Evolutionary conservation across 352 stramenopile genomes (phyloP).

Genomic region (Globisporangium solare): DNA sequence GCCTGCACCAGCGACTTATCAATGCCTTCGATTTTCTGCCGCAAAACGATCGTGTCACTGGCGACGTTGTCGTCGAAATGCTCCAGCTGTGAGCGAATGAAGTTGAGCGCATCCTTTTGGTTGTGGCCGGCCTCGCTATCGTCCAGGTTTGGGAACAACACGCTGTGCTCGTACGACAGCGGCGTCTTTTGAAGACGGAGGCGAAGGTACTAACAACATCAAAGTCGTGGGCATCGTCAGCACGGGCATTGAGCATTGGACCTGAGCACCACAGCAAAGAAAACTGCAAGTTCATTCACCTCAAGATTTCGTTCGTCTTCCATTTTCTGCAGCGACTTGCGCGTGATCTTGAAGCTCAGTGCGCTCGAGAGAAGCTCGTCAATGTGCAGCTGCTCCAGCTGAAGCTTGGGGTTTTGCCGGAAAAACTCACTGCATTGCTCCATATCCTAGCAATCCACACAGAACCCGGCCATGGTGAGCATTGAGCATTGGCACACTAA

Average conservation of each 20-base stretch:
- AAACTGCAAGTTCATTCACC: slow-evolving; percentile 21
- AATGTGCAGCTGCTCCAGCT: slow-evolving; percentile 31
- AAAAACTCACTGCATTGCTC: slow-evolving; percentile 73
- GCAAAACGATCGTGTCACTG: slow-evolving; percentile 63
- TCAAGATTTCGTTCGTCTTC: slow-evolving; percentile 69
- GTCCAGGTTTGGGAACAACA: slow-evolving; percentile 71
- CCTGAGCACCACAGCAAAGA: neutral
- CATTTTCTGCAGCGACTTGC: slow-evolving; percentile 43
- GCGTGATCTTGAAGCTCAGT: slow-evolving; percentile 65
- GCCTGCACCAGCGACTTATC: slow-evolving; percentile 52
- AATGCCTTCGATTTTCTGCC: slow-evolving; percentile 71
- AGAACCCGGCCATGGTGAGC: neutral
- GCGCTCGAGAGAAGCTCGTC: slow-evolving; percentile 39
- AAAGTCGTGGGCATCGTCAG: neutral
- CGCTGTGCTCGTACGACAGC: slow-evolving; percentile 52
- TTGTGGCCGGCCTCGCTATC: slow-evolving; percentile 27
- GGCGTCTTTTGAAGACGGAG: slow-evolving; percentile 59
- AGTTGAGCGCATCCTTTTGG: slow-evolving; percentile 38
- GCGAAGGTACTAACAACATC: slow-evolving; percentile 53
- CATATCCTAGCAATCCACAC: slow-evolving; percentile 41
- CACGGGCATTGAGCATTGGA: too few relatives aligned
- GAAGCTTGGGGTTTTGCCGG: slow-evolving; percentile 48
- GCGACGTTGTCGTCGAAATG: slow-evolving; percentile 63
- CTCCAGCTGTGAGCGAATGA: slow-evolving; percentile 58
- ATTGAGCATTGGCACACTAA: neutral